Evolutionary conservation across 306 rosid species (phyloP).

Genomic region (Lathyrus tuberosus): DNA sequence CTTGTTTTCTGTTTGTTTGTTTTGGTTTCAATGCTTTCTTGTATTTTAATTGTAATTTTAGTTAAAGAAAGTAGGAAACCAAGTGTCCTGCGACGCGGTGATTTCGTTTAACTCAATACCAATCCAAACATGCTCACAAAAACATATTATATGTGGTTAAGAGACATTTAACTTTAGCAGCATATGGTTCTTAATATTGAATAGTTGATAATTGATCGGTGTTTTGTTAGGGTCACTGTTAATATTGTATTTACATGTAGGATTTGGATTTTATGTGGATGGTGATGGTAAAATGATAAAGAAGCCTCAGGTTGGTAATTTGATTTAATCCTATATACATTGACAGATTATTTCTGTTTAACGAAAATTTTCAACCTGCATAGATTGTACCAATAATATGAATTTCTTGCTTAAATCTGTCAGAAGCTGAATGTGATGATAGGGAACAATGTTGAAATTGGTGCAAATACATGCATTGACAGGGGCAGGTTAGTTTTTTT

Average conservation of each 20-base stretch:
- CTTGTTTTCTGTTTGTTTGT: constrained; percentile 10
- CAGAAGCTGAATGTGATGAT: constrained; percentile 77
- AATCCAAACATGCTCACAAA: neutral
- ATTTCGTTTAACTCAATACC: neutral
- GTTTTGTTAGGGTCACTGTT: constrained; percentile 19
- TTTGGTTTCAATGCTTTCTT: too few species aligned
- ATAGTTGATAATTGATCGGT: constrained; percentile 1
- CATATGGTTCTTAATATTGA: neutral
- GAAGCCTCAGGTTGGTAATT: constrained; percentile 85
- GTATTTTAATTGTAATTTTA: too few species aligned
- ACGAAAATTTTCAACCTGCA: constrained; percentile 4
- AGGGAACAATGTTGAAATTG: constrained; percentile 80
- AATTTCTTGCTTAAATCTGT: constrained; percentile 41
- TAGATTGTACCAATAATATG: constrained; percentile 2
- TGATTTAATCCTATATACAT: constrained; percentile 13
- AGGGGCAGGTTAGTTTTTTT: constrained; percentile 76
- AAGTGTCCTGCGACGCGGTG: too few species aligned
- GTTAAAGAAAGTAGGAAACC: too few species aligned
- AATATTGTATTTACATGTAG: constrained; percentile 47
- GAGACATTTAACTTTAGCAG: constrained; percentile 4
- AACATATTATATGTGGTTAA: constrained; percentile 4
- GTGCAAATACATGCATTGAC: constrained; percentile 92
- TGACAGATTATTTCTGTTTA: constrained; percentile 11
- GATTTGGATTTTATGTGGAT: constrained; percentile 86
- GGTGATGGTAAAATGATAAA: constrained; percentile 71